Evolutionary conservation across 345 rosid species (phyloP).

Genomic region (Carallia pectinifolia): DNA sequence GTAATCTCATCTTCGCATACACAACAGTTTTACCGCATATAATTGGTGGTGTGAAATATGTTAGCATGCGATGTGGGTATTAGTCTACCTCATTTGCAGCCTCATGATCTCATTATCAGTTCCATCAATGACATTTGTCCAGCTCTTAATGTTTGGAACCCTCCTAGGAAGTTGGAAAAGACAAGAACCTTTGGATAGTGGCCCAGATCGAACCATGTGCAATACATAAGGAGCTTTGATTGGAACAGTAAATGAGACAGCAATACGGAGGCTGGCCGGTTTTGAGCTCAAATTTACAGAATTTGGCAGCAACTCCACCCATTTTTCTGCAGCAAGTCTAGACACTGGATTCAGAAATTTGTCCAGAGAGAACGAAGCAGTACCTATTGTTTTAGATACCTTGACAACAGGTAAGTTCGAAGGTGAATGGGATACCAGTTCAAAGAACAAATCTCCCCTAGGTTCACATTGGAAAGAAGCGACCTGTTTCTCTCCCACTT

Average conservation of each 20-base stretch:
- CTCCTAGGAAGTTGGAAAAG: conserved; percentile 54
- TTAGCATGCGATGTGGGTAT: conserved; percentile 10
- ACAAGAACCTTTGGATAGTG: conserved; percentile 53
- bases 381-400: conserved; percentile 53
- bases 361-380: conserved; percentile 50
- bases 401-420: conserved; percentile 42
- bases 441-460: conserved; percentile 69
- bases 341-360: conserved; percentile 62
- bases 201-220: conserved; percentile 46
- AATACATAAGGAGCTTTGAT: conserved; percentile 47
- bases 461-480: conserved; percentile 79
- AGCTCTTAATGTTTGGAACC: conserved; percentile 41
- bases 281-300: conserved; percentile 35
- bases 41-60: background rate
- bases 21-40: background rate
- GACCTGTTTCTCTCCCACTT: conserved; percentile 61
- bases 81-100: conserved; percentile 80
- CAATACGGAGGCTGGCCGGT: conserved; percentile 60
- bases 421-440: conserved; percentile 58
- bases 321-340: conserved; percentile 64
- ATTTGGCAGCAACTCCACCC: conserved; percentile 63
- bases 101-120: conserved; percentile 59
- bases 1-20: background rate
- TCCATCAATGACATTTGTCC: conserved; percentile 48
- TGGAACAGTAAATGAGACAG: conserved; percentile 73